Base-by-base conservation (phyloP, 1,284 basidiomycete genomes). In the Cryptococcus sp. region DNA sequence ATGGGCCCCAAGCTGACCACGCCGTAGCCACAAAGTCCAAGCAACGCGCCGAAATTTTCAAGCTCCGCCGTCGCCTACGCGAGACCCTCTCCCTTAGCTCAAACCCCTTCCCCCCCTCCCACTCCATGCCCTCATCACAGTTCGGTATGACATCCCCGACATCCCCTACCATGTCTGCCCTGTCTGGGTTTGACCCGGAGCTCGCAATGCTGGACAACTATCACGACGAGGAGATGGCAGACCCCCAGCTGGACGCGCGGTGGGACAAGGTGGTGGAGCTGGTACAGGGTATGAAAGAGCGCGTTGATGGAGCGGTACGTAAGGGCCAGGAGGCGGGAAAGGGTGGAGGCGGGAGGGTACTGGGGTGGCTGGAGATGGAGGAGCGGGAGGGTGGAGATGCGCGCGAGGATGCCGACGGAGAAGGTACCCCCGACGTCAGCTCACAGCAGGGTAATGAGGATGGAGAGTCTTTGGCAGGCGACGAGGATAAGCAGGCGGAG, bases 41-140 rank as follows among this genome's bases (percentile, higher is more conserved):
- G 59, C 73, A 76, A 56, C 71, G 72, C 9, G 56, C 61, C 23
- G 73, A 76, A 54, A 72, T 76, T 21, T 39, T 69, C 24, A 69
- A 68, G 43, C 64, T 76, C 5, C 66, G 71, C n/a, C 63, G 73
- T 18, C 56, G 64, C 38, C 53, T 76, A 40, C 63, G 72, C 18
- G 72, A 74, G 56, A 66, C 68, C 18, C 44, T 65, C 11, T 39
- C 42, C 42, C 42, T 12, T 18, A 11, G 23, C 42, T 23, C 42
- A 15, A 44, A 16, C 9, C 42, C 18, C 42, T 23, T 20, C 18
- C 42, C 42, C 4, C 18, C 47, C 18, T 7, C 20, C 33, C 35
- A 20, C 24, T 18, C 20, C 52, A n/a, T 60, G 59, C 20, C 21
- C 15, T 23, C 37, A 5, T 49, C 37, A 4, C 20, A 8, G 7